Conservation (phyloP, 805 yeast species). For the Candida piceae region DNA sequence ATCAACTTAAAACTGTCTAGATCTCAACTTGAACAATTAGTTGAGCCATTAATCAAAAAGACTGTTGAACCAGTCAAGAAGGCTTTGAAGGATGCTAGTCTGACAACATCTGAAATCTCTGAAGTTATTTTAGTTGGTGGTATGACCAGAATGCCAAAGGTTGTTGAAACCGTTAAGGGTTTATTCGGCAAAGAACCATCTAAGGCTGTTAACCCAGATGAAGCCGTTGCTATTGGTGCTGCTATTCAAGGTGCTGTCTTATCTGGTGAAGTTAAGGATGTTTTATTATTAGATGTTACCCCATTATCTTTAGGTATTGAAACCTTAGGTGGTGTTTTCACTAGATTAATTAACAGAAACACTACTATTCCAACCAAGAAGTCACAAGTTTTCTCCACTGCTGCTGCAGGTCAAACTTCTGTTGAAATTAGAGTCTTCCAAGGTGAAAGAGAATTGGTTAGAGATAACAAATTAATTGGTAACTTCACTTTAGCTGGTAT, state of each 20-base stretch:
- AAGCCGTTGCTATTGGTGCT: slow-evolving; percentile 89
- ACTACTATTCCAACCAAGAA: slow-evolving; percentile 96
- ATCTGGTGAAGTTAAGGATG: slow-evolving; percentile 78
- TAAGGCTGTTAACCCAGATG: slow-evolving; percentile 80
- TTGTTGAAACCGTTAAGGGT: slow-evolving; percentile 54
- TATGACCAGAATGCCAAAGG: slow-evolving; percentile 86
- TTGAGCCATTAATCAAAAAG: slow-evolving; percentile 58
- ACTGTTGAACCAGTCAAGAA: slow-evolving; percentile 71
- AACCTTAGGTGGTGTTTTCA: slow-evolving; percentile 99
- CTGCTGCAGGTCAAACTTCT: slow-evolving; percentile 98
- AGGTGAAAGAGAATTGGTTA: slow-evolving; percentile 97
- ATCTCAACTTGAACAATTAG: slow-evolving; percentile 61
- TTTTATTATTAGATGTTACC: slow-evolving; percentile 77
- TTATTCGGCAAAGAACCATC: slow-evolving; percentile 63
- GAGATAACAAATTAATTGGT: slow-evolving; percentile 94
- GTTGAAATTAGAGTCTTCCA: slow-evolving; percentile 94
- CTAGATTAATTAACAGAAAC: slow-evolving; percentile 97
- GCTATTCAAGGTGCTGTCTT: slow-evolving; percentile 86
- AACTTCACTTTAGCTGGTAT: slow-evolving; percentile 95
- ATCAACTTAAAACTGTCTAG: slow-evolving; percentile 56
- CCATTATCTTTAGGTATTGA: slow-evolving; percentile 97
- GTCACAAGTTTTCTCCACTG: slow-evolving; percentile 94
- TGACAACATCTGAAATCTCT: slow-evolving; percentile 60
- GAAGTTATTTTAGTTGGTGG: slow-evolving; percentile 82
- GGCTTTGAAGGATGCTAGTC: slow-evolving; percentile 70